Base-by-base conservation (phyloP, 345 rosid species). In the Lagerstroemia speciosa region DNA sequence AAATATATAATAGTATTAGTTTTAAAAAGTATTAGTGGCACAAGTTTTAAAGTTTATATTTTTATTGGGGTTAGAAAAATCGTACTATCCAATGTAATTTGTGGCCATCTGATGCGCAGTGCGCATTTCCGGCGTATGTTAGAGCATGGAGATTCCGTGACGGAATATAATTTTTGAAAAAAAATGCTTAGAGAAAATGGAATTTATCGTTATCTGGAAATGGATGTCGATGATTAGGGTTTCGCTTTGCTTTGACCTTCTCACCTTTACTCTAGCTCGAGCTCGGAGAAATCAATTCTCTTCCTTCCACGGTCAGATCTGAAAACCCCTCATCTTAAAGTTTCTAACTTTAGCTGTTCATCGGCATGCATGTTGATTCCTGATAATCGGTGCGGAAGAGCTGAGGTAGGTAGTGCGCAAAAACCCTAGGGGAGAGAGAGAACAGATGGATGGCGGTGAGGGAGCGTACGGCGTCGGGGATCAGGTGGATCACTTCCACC, bases 401-500 rank as follows among this genome's bases (percentile, higher is more conserved):
- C 26, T 0, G 29, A 53, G 64, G 55, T 14, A 11, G 69, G 3
- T 11, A 68, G 62, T 52, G 64, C 73, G 65, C 50, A 38, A 60
- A n/a, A 24, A 17, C 22, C 14, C 91, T 91, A 58, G 63, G 29
- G 33, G 29, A 20, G 15, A 11, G 19, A 40, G 32, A 30, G 68
- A 6, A 3, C 8, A 20, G n/a, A 45, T 3, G 34, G 55, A 22
- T 67, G 38, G 32, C 11, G 66, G 65, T 27, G 53, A 61, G 27
- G 53, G 38, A 58, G 53, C 53, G 53, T 48, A 43, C 48, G 37
- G 37, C 17, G 76, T 15, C 48, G 80, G 78, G 71, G 86, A 80
- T 77, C 83, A 78, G 73, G 62, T 78, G 69, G 88, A 87, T 73
- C 90, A 86, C 61, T 85, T 85, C 74, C 89, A 84, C 74, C 82